A percentile compares a stretch with the other conserved stretches of the same genome.
Evolutionary conservation across 23 red algal species (phyloP).

Genomic region (Rhodosorus marinus): DNA sequence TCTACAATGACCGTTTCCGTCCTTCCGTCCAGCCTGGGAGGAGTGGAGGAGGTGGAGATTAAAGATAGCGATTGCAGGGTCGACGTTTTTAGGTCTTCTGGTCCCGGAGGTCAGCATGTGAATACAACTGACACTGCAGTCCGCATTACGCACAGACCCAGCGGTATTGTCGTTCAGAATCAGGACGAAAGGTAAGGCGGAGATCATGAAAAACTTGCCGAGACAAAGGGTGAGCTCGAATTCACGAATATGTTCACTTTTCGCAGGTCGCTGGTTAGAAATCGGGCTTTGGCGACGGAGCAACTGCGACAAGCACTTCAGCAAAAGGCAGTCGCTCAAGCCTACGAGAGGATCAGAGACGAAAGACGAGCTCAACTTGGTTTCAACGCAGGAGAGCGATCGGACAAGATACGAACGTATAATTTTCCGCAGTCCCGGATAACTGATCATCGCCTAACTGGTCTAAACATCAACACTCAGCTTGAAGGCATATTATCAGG

Average conservation of each 20-base stretch:
- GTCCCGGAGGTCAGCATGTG: conserved; percentile 85
- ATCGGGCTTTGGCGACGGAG: conserved; percentile 36
- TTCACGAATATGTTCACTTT: too few species aligned
- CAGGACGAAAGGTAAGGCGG: conserved; percentile 82
- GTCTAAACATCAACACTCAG: too few species aligned
- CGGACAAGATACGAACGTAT: conserved; percentile 75
- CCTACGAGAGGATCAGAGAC: not conserved
- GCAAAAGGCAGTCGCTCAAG: conserved; percentile 8
- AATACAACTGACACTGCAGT: conserved; percentile 86
- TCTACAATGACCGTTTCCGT: conserved; percentile 84
- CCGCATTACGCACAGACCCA: conserved; percentile 70
- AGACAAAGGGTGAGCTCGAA: too few species aligned
- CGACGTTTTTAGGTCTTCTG: conserved; percentile 70
- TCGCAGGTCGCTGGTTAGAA: conserved; percentile 51
- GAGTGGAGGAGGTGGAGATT: conserved; percentile 94
- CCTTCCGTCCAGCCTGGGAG: too few species aligned
- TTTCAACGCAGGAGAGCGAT: conserved; percentile 30
- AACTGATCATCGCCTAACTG: conserved; percentile 61
- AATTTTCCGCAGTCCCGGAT: conserved; percentile 80
- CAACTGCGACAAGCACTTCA: conserved; percentile 19
- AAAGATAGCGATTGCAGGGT: conserved; percentile 71
- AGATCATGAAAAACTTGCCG: not conserved
- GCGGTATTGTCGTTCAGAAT: conserved; percentile 33
- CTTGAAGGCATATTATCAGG: too few species aligned
- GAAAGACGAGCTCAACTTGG: conserved; percentile 61